Evolutionary conservation across 495 filamentous ascomycete genomes (phyloP).

Genomic region (Penicillium cosmopolitanum): DNA sequence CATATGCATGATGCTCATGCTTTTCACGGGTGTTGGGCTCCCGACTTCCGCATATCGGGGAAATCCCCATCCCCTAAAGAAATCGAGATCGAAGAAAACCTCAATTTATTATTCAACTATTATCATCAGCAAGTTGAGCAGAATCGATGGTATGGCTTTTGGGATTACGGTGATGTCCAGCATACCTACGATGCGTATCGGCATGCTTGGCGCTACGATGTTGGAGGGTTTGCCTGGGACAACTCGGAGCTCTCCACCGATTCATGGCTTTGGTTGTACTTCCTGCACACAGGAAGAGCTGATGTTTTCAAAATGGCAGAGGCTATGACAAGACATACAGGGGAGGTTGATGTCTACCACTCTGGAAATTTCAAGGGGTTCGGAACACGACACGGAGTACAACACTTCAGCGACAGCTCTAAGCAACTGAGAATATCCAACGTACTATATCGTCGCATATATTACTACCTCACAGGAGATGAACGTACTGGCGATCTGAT

Average conservation of each 20-base stretch:
- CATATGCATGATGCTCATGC: constrained; percentile 47
- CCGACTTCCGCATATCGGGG: constrained; percentile 14
- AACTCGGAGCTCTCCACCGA: constrained; percentile 58
- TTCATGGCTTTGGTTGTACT: constrained; percentile 56
- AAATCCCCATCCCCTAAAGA: neutral
- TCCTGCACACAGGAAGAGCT: constrained; percentile 48
- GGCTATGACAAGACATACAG: constrained; percentile 50
- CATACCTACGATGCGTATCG: constrained; percentile 54
- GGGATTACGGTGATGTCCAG: constrained; percentile 54
- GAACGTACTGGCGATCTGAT: constrained; percentile 53
- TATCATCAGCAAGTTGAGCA: constrained; percentile 50
- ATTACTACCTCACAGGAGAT: constrained; percentile 49
- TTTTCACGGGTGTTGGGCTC: constrained; percentile 46
- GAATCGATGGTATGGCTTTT: constrained; percentile 56
- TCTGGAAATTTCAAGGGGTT: constrained; percentile 49
- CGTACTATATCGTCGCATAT: constrained; percentile 46
- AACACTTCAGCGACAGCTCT: constrained; percentile 53
- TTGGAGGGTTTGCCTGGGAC: constrained; percentile 58
- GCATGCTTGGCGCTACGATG: constrained; percentile 55
- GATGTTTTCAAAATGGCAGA: constrained; percentile 54
- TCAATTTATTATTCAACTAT: constrained; percentile 48
- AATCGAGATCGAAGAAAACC: constrained; percentile 39
- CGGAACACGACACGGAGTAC: constrained; percentile 55
- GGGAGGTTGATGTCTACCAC: constrained; percentile 57
- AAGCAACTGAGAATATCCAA: constrained; percentile 56